These are phyloP conservation scores for Capsella bursapastoris DNA, from an alignment of 345 rosid species.

Conservation along the genomic window DNA sequence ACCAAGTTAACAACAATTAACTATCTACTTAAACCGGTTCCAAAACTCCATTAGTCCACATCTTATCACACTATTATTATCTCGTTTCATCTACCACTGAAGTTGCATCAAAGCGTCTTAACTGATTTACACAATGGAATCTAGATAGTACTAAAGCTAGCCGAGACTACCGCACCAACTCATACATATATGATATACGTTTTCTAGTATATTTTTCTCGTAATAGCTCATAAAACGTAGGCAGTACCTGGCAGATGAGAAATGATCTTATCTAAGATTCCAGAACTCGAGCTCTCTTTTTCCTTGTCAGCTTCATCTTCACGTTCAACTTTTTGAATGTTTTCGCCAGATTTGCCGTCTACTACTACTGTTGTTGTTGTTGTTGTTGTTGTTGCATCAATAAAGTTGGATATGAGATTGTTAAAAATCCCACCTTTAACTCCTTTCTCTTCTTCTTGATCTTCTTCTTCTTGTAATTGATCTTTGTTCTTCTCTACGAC, in stretches of 20 bases:
- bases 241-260: conserved; percentile 66
- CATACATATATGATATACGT: neutral
- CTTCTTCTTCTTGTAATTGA: neutral
- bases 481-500: conserved; percentile 7
- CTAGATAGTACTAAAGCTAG: neutral
- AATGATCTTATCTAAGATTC: conserved; percentile 59
- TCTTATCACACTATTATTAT: neutral
- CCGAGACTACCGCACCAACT: neutral
- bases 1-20: neutral
- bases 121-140: neutral
- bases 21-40: neutral
- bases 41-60: neutral
- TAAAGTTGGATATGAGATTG: conserved; percentile 34
- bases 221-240: conserved; percentile 7
- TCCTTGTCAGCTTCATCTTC: conserved; percentile 27
- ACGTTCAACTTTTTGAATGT: neutral
- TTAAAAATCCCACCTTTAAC: conserved; percentile 24
- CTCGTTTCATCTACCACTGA: neutral
- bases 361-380: neutral
- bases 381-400: conserved; percentile 7
- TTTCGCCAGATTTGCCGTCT: conserved; percentile 37
- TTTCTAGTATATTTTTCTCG: neutral
- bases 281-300: conserved; percentile 38
- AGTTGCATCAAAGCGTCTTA: conserved; percentile 6
- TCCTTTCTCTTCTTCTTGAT: conserved; percentile 5